A percentile compares a stretch with the other conserved stretches of the same genome.
Evolutionary conservation across 257 asterid species (phyloP).

Genomic region (Solanum ossicruentum): DNA sequence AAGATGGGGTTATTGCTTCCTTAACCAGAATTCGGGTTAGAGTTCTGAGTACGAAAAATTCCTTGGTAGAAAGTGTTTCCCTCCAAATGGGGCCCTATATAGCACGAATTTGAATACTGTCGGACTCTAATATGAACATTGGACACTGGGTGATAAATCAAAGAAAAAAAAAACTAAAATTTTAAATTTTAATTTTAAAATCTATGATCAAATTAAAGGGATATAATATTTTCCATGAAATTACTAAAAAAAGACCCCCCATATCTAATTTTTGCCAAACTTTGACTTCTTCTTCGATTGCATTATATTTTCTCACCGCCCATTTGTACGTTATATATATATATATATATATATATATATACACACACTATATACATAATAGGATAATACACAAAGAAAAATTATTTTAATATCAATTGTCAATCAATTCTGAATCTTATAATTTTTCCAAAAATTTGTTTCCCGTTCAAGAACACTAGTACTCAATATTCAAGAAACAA

Average conservation of each 20-base stretch:
- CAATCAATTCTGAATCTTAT: neutral
- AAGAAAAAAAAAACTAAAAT: too few species aligned
- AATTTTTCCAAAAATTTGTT: neutral
- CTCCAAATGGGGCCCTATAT: accelerated
- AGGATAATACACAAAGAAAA: neutral
- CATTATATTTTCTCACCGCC: neutral
- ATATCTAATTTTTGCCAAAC: neutral
- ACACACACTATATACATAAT: too few species aligned
- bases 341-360: neutral
- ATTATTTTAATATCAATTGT: neutral
- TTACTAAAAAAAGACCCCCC: neutral
- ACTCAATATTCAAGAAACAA: neutral
- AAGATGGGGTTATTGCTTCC: too few species aligned
- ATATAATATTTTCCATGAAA: neutral
- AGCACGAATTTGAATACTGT: too few species aligned
- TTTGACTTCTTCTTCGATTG: neutral
- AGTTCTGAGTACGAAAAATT: too few species aligned
- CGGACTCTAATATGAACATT: too few species aligned
- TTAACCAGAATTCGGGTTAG: too few species aligned
- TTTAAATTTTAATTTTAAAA: neutral
- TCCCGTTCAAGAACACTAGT: neutral
- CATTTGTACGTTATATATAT: neutral
- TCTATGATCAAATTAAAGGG: neutral
- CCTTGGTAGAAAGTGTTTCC: too few species aligned
- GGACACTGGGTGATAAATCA: too few species aligned